These are phyloP conservation scores for Chytriomyces confervae DNA, from an alignment of 192 early-diverging fungal genomes.

Conservation along the genomic window DNA sequence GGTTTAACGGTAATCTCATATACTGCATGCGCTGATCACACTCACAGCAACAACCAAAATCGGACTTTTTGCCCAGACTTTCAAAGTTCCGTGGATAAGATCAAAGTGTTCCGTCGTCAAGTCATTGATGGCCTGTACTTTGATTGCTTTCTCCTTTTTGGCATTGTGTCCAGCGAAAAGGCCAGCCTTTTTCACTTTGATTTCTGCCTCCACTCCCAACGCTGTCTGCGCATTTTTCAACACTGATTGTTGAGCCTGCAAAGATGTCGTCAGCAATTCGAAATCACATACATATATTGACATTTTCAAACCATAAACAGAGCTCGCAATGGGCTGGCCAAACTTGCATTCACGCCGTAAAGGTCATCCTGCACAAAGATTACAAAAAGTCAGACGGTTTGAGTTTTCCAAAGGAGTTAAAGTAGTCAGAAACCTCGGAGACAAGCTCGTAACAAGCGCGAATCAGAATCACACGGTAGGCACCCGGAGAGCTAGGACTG, in stretches of 20 bases:
- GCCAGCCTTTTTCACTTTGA: slow-evolving; percentile 31
- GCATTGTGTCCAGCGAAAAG: slow-evolving; percentile 33
- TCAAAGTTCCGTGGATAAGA: slow-evolving; percentile 77
- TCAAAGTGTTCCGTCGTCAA: slow-evolving; percentile 77
- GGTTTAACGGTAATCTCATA: neutral
- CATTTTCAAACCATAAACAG: slow-evolving; percentile 63
- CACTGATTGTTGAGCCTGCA: slow-evolving; percentile 33
- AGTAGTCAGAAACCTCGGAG: slow-evolving; percentile 49
- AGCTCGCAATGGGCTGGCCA: slow-evolving; percentile 66
- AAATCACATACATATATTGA: slow-evolving; percentile 26
- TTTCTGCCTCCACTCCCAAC: slow-evolving; percentile 29
- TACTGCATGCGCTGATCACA: slow-evolving; percentile 15
- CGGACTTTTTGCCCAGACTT: slow-evolving; percentile 77
- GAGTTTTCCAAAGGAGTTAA: slow-evolving; percentile 20
- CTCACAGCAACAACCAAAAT: slow-evolving; percentile 73
- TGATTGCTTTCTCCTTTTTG: slow-evolving; percentile 58
- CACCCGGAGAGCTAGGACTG: slow-evolving; percentile 69
- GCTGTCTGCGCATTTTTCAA: slow-evolving; percentile 16
- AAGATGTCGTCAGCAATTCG: slow-evolving; percentile 28
- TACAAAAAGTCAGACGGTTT: slow-evolving; percentile 58
- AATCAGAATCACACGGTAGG: slow-evolving; percentile 82
- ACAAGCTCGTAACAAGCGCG: slow-evolving; percentile 76
- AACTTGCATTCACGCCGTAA: slow-evolving; percentile 49
- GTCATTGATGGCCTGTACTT: slow-evolving; percentile 43
- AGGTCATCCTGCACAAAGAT: slow-evolving; percentile 62